Conservation (phyloP, 805 yeast genomes). For the Metschnikowia cerradonensis region DNA sequence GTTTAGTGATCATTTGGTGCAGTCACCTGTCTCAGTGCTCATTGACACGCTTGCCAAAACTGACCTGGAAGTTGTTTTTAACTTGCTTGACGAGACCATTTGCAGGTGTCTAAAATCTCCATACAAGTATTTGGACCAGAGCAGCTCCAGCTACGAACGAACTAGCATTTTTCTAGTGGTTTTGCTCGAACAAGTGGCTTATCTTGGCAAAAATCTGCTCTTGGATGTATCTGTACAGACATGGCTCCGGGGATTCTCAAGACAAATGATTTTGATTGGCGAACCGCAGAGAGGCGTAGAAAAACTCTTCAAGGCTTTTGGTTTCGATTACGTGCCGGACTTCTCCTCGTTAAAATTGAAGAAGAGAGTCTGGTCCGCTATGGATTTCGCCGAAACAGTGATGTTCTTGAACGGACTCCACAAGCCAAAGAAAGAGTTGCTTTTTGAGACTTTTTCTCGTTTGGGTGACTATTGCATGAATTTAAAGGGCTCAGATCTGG, state of each 20-base stretch:
- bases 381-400: slow-evolving; percentile 47
- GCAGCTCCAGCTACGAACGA: slow-evolving; percentile 27
- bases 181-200: slow-evolving; percentile 65
- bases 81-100: slow-evolving; percentile 69
- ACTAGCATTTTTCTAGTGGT: slow-evolving; percentile 35
- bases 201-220: slow-evolving; percentile 31
- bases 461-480: slow-evolving; percentile 36
- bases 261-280: slow-evolving; percentile 52
- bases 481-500: slow-evolving; percentile 10
- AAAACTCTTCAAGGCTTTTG: slow-evolving; percentile 12
- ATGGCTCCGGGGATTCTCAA: slow-evolving; percentile 52
- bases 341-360: slow-evolving; percentile 2
- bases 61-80: slow-evolving; percentile 44
- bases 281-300: slow-evolving; percentile 44
- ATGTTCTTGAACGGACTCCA: slow-evolving; percentile 28
- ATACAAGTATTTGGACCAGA: slow-evolving; percentile 72
- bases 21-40: slow-evolving; percentile 54
- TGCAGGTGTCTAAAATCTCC: slow-evolving; percentile 71
- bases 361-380: slow-evolving; percentile 26
- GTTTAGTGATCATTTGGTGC: slow-evolving; percentile 28
- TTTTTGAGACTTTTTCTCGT: slow-evolving; percentile 37
- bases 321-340: slow-evolving; percentile 1
- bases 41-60: slow-evolving; percentile 41
- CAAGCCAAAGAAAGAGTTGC: neutral
- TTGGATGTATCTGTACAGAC: slow-evolving; percentile 16